A percentile compares a stretch with the other conserved stretches of the same genome.
Conservation (phyloP, 257 asterid genomes). For the Euphrasia confusa region DNA sequence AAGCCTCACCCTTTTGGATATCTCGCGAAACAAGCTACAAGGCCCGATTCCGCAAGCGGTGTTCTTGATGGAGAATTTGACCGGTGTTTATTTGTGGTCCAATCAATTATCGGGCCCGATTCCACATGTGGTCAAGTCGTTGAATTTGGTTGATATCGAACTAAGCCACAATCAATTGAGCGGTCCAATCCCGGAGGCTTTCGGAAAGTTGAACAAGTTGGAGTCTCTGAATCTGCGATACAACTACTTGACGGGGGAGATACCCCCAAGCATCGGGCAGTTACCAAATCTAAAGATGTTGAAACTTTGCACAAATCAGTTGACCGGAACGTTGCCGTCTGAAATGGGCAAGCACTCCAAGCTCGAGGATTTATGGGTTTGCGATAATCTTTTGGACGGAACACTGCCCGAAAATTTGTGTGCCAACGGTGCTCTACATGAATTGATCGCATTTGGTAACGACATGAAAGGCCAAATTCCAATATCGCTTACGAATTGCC, state of each 20-base stretch:
- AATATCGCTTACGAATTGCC: too few relatives aligned
- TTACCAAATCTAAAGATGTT: conserved; percentile 42
- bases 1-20: too few relatives aligned
- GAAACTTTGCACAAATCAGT: conserved; percentile 44
- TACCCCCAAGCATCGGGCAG: conserved; percentile 54
- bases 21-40: too few relatives aligned
- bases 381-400: conserved; percentile 58
- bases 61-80: too few relatives aligned
- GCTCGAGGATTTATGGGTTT: conserved; percentile 62
- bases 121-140: conserved; percentile 43
- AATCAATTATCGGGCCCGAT: conserved; percentile 58
- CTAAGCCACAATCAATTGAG: conserved; percentile 49
- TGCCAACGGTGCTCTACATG: too few relatives aligned
- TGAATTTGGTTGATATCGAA: conserved; percentile 50
- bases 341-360: conserved; percentile 56
- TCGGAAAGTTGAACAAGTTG: conserved; percentile 52
- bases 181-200: conserved; percentile 60
- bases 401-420: conserved; percentile 58
- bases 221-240: conserved; percentile 38
- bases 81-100: background rate
- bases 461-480: too few relatives aligned
- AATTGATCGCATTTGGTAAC: too few relatives aligned
- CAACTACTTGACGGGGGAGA: conserved; percentile 48
- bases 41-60: too few relatives aligned
- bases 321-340: conserved; percentile 62